Percentiles rank a stretch among this genome's conserved stretches.
phyloP scores from a whole-genome alignment of 257 asterid species.

The Penstemon barbatus region DNA sequence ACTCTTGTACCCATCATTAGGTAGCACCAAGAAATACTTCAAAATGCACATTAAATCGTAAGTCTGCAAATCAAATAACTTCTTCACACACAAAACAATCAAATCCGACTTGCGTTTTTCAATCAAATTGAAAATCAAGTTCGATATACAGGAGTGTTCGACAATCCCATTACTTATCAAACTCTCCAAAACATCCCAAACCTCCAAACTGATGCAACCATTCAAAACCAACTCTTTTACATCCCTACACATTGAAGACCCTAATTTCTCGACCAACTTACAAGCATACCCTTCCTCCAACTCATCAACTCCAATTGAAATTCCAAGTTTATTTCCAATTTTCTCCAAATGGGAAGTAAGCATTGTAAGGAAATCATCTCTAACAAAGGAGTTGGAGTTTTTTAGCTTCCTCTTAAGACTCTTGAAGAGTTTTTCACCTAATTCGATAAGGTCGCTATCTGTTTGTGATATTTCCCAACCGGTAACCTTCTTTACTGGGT shows the following conservation, averaged over 20 bases:
- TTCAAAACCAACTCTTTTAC: constrained; percentile 61
- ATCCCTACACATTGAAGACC: constrained; percentile 56
- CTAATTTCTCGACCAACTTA: constrained; percentile 51
- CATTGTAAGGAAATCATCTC: constrained; percentile 43
- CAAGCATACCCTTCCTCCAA: constrained; percentile 39
- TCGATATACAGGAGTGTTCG: constrained; percentile 40
- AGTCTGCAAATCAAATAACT: constrained; percentile 59
- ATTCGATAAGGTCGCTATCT: constrained; percentile 47
- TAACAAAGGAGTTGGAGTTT: constrained; percentile 44
- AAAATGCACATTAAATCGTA: constrained; percentile 68
- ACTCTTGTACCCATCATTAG: constrained; percentile 49
- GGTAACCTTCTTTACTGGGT: constrained; percentile 38
- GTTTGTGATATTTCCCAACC: constrained; percentile 58
- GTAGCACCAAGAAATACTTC: constrained; percentile 60
- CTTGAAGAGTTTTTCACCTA: constrained; percentile 44
- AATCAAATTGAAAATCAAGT: constrained; percentile 52
- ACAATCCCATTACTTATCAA: constrained; percentile 61
- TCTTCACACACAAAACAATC: constrained; percentile 60
- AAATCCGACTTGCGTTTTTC: constrained; percentile 60
- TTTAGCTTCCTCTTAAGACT: constrained; percentile 49
- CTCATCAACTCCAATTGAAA: constrained; percentile 29
- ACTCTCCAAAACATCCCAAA: constrained; percentile 62
- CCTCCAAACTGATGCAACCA: constrained; percentile 58
- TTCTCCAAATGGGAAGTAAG: constrained; percentile 49
- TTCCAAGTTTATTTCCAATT: constrained; percentile 39